Base-by-base conservation (phyloP, 306 rosid genomes). In the Nissolia schottii region DNA sequence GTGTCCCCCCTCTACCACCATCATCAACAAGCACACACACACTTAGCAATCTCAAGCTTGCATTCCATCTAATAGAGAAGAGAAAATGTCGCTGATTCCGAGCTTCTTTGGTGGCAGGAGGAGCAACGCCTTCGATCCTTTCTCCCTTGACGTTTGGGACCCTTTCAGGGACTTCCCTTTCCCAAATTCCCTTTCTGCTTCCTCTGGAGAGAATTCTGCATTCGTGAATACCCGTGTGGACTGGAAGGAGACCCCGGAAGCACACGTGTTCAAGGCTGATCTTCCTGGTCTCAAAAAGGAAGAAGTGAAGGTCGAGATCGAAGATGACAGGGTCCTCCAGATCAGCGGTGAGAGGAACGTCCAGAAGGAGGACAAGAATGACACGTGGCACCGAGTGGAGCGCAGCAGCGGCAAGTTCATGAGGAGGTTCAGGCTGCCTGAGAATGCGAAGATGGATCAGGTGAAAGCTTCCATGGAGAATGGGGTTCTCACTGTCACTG, bases 161-260 rank as follows among this genome's bases (percentile, higher is more conserved):
- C 84, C 87, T 0, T 65, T 79, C 14, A 70, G 41, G 48, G 73
- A 79, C 61, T 75, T 83, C 7, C 76, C 61, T 0, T 64, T 70
- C 2, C 8, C 76, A 2, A 10, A 0, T 24, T 56, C 81, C 3
- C 14, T 83, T 19, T 71, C 87, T 16, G 50, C 83, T 0, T 56
- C 45, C 19, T 49, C 65, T 31, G 69, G 0, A 0, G 79, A 79
- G 1, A 83, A 60, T 54, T 76, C 79, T 7, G 79, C 84, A 0
- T 79, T 76, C 57, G 56, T 71, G 49, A 83, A n/a, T 40, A 66
- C 84, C 0, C 19, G 63, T 0, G 54, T 83, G 2, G 87, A 83
- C 18, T 83, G 82, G 84, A 83, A 71, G 43, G 87, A 83, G 15
- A 83, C 87, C 0, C 79, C 84, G 4, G 84, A 79, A 18, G 87